Evolutionary conservation across 1,284 basidiomycete genomes (phyloP).

Genomic region (Ceratobasidium sp.): DNA sequence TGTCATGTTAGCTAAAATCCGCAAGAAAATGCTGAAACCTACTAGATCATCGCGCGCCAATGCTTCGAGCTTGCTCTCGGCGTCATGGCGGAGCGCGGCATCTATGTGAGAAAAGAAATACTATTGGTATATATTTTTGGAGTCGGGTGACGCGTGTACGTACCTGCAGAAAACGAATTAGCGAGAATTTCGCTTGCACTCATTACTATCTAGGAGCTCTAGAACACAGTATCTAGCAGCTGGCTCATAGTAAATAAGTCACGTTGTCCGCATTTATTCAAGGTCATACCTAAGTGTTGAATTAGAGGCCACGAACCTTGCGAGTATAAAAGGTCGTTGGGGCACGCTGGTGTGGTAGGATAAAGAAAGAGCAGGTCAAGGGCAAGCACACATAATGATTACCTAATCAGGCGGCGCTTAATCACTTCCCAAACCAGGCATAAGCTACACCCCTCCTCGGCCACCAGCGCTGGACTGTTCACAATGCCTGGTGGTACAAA

Average conservation of each 20-base stretch:
- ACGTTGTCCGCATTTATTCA: background rate
- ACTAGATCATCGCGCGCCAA: constrained; percentile 87
- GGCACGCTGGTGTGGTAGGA: constrained; percentile 31
- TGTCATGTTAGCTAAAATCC: constrained; percentile 41
- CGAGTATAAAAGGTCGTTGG: constrained; percentile 10
- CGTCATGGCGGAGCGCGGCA: constrained; percentile 83
- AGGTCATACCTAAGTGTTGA: constrained; percentile 6
- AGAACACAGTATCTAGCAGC: constrained; percentile 2
- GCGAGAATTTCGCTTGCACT: constrained; percentile 86
- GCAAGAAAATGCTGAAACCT: constrained; percentile 47
- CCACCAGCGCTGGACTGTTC: background rate
- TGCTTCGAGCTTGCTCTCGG: constrained; percentile 83
- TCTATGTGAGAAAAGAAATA: constrained; percentile 57
- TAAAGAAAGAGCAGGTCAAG: constrained; percentile 41
- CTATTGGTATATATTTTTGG: constrained; percentile 45
- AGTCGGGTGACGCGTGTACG: constrained; percentile 50
- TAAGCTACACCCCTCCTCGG: constrained; percentile 5
- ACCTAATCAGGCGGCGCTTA: constrained; percentile 26
- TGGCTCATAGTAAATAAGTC: background rate
- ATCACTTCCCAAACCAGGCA: background rate
- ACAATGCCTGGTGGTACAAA: constrained; percentile 29
- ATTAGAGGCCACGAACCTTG: constrained; percentile 30
- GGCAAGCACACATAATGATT: constrained; percentile 40
- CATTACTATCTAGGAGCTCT: constrained; percentile 59
- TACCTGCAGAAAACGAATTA: constrained; percentile 88